These are phyloP conservation scores for Bryopsis sp. DNA, from an alignment of 139 green algal species.

Conservation along the genomic window DNA sequence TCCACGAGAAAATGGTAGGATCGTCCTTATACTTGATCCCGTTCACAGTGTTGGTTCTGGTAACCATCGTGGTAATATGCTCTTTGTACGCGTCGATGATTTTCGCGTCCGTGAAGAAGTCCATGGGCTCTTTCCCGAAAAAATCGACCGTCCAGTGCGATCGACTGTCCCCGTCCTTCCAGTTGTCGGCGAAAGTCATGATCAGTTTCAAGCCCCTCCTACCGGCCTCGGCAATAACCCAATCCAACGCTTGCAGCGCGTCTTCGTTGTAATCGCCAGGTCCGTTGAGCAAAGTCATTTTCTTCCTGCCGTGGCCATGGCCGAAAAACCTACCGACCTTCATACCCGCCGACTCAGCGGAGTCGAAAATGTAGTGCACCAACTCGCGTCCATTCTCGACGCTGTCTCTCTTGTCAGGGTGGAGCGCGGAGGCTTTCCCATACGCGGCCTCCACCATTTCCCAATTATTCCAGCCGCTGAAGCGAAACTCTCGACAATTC, in stretches of 20 bases:
- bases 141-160: neutral
- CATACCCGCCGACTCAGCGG: neutral
- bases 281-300: neutral
- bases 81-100: conserved; percentile 10
- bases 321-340: conserved; percentile 1
- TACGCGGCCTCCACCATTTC: neutral
- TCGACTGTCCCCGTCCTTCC: neutral
- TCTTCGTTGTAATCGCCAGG: conserved; percentile 8
- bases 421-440: neutral
- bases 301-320: neutral
- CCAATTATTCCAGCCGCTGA: conserved; percentile 16
- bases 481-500: neutral
- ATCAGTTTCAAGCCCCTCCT: conserved; percentile 8
- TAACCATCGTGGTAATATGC: conserved; percentile 20
- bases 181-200: conserved; percentile 12
- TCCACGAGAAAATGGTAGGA: conserved; percentile 48
- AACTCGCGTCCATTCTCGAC: neutral
- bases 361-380: neutral
- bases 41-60: conserved; percentile 35
- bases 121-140: neutral
- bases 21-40: conserved; percentile 46
- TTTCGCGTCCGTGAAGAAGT: neutral
- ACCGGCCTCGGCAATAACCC: neutral
- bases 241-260: neutral
- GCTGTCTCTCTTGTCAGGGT: neutral